Evolutionary conservation across 2,329 filamentous ascomycete genomes (phyloP), one percentile per base, ranked within the genome.

Genomic region (Fusarium pseudoanthophilum): DNA sequence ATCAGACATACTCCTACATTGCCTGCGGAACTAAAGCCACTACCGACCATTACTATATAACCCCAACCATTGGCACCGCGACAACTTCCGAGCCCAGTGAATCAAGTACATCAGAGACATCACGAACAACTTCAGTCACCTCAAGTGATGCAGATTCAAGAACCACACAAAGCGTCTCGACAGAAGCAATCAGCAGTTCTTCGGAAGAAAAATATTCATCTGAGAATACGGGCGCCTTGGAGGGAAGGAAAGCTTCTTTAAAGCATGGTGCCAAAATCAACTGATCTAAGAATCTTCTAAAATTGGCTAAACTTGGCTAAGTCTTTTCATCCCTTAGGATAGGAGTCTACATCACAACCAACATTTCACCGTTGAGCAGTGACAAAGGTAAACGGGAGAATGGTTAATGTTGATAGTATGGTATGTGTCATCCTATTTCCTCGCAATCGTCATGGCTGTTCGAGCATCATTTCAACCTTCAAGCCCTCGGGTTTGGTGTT

Each of bases 1-100:
- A 80, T 60, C 78, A 82, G n/a, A 79, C 75, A 5, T 84, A 83
- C 37, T 78, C 79, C 1, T 84, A 84, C 55, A 78, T 84, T 21
- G 82, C 80, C 10, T 85, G 83, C 39, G 82, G 79, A 5, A 63
- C 60, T 4, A 69, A 65, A 49, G 74, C 78, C 9, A 70, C 56
- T 13, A 80, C 77, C 5, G 76, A 82, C 18, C 78, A 78, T 32
- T 79, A 77, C 48, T 42, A 75, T 24, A 70, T 76, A 20, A 71
- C 76, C 1, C 77, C 78, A 9, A 75, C 71, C 9, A 32, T 52
- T 2, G 34, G 57, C 4, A 20, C 56, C 3, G 61, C 51, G 13
- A 55, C 66, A 10, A 48, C 20, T 8, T 49, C 48, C 4, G 48
- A 56, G 32, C 51, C 61, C 20, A 63, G 51, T 18, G 37, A 57